A percentile compares a stretch with the other conserved stretches of the same genome.
phyloP scores from a whole-genome alignment of 139 green algal species.

The Chlamydomonas sphaeroides region DNA sequence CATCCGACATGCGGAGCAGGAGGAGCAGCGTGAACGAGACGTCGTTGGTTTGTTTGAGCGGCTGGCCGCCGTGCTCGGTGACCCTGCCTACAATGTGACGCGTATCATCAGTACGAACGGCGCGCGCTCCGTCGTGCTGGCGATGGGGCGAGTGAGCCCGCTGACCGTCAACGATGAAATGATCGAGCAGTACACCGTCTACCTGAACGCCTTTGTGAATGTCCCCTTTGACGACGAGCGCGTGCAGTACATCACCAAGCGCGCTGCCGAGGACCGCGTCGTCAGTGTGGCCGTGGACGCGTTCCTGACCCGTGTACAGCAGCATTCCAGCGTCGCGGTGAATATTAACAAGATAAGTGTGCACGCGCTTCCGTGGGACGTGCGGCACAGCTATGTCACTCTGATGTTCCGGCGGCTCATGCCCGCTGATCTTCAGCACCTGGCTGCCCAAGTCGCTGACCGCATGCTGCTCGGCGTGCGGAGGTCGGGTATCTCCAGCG shows the following conservation, averaged over 20 bases:
- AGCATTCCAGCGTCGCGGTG: not conserved
- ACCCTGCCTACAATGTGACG: not conserved
- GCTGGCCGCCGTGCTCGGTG: not conserved
- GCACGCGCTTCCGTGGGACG: not conserved
- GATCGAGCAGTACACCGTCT: too few relatives aligned
- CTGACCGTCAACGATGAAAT: not conserved
- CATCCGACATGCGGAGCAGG: not conserved
- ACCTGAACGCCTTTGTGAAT: not conserved
- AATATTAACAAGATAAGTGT: too few relatives aligned
- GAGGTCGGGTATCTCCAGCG: too few relatives aligned
- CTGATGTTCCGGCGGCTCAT: too few relatives aligned
- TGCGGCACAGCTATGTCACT: not conserved
- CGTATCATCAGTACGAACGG: not conserved
- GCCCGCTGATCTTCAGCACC: too few relatives aligned
- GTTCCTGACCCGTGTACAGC: not conserved
- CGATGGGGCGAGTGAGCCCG: not conserved
- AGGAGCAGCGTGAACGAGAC: too few relatives aligned
- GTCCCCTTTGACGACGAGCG: not conserved
- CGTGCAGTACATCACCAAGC: not conserved
- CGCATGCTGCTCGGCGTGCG: too few relatives aligned
- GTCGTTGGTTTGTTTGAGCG: not conserved
- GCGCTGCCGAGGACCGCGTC: not conserved
- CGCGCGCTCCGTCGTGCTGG: not conserved
- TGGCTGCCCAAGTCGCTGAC: too few relatives aligned
- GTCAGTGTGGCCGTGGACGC: not conserved